Evolutionary conservation across 2,329 filamentous ascomycete genomes (phyloP), one percentile per base, ranked within the genome.

Genomic region (Paraconiothyrium brasiliense): DNA sequence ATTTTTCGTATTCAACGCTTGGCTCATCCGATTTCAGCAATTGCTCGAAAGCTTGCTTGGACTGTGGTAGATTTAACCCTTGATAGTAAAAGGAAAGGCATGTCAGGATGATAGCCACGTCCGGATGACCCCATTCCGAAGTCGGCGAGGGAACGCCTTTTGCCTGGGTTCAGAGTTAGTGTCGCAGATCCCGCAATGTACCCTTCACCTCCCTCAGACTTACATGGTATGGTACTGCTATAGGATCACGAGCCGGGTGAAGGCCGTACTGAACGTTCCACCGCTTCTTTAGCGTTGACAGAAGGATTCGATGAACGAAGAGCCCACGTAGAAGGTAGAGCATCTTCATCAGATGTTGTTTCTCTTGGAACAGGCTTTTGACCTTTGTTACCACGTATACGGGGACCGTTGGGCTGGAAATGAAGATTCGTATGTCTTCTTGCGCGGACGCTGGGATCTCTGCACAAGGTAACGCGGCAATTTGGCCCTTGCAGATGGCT

Each of bases 91-190:
- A 91, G 0, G 87, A 82, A 0, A 92, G 74, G 35, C 70, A 74
- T 3, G 76, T 78, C 34, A 79, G 54, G n/a, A 75, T 64, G 39
- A 79, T 78, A 1, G 73, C 70, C 1, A 77, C 88, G 71, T 93
- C 86, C 0, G 89, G 89, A 65, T 93, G 89, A 0, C 89, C 88
- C 73, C 85, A 93, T 70, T 93, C 90, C 0, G 89, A 85, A 7
- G 86, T 83, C 0, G 86, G 84, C 0, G 84, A 85, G 0, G 90
- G 89, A 0, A 85, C 81, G 1, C 89, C 90, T 62, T 92, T 91
- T 0, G 89, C 89, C 22, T 70, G 7, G 20, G 6, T 20, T 61
- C 41, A 51, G 46, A 34, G 34, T 85, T 4, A 57, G 48, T 22
- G 58, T 24, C 49, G 3, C 35, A 24, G 20, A 24, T 13, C 20